Base-by-base conservation (phyloP, 306 rosid genomes). In the Ziziphus jujuba region DNA sequence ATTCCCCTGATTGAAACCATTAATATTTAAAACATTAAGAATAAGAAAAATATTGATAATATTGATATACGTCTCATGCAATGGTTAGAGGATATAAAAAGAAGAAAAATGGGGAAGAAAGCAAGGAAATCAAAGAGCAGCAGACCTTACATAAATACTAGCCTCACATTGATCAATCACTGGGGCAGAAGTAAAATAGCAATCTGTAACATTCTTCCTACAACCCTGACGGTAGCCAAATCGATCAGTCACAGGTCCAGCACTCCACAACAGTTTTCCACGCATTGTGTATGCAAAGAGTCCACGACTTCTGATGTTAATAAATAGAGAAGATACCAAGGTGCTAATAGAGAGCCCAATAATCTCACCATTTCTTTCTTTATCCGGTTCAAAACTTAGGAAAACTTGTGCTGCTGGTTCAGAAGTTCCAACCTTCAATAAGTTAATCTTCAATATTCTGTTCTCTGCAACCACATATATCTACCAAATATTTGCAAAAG, bases 91-190 rank as follows among this genome's bases (percentile, higher is more conserved):
- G 16, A 16, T 3, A 19, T 16, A 9, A 5, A 33, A 28, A 15
- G 21, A 61, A 16, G 31, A 5, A 16, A 15, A 50, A 15, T 20
- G 25, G 54, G 23, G 10, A 21, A 12, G 21, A n/a, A 65, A 28
- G 51, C 44, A 53, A 36, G 51, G 34, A 20, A 66, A 49, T 9
- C 25, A 71, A 40, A 70, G 81, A 65, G 5, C 63, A 72, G 70
- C 20, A 58, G 80, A 56, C 20, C 92, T 78, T 87, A 91, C 96
- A 76, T 91, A 88, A 47, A 88, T 66, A 72, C 83, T 82, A 67
- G 84, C 93, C 76, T 91, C 96, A 36, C 97, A 88, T 71, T 69
- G 91, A 84, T 91, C 96, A 76, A 91, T 76, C 74, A 88, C 71
- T 2, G 96, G 93, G 31, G 38, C 77, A 8, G 97, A 88, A 23